Base-by-base conservation (phyloP, 768 basidiomycete genomes). In the Suillus ampliporus region DNA sequence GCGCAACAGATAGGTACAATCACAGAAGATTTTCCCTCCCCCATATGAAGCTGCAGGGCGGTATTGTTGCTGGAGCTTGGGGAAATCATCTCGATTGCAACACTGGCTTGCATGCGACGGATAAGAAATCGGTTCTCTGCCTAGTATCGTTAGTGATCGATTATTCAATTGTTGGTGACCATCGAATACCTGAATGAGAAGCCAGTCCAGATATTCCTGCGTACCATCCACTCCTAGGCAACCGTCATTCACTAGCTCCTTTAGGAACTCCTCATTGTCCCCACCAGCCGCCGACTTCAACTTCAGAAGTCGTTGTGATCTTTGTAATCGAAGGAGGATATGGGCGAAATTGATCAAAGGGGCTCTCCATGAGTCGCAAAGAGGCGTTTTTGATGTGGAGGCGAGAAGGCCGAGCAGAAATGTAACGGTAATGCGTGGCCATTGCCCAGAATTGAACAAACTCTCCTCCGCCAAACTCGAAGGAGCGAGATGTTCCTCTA, bases 1-100 rank as follows among this genome's bases (percentile, higher is more conserved):
- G 71, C 62, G 3, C 63, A 65, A 23, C 65, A 65, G 19, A 77
- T 68, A 1, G 77, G 77, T 8, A 78, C 64, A 40, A 78, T 86
- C 23, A 78, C 78, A 2, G 77, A 77, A 1, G 78, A 75, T 60
- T 85, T 85, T 15, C 84, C 84, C 65, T 85, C 84, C 17, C 84
- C 84, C 84, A 85, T 85, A 58, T 84, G 83, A 14, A 86, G 78
- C 61, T 86, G 84, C 19, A 81, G 72, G 5, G 77, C 67, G 0
- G 78, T 77, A 58, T 80, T 86, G 6, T 65, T 13, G 5, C 63
- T 59, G 0, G 69, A 68, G 14, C 41, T 40, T 1, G 77, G 77
- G 13, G 62, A 52, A 35, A 77, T 72, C 78, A 78, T 79, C 47
- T 78, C 65, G 8, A 53, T 57, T 13, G 78, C 71, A 34, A 79